These are phyloP conservation scores for Fusarium hostae DNA, from an alignment of 2,329 filamentous ascomycete species.

Conservation along the genomic window DNA sequence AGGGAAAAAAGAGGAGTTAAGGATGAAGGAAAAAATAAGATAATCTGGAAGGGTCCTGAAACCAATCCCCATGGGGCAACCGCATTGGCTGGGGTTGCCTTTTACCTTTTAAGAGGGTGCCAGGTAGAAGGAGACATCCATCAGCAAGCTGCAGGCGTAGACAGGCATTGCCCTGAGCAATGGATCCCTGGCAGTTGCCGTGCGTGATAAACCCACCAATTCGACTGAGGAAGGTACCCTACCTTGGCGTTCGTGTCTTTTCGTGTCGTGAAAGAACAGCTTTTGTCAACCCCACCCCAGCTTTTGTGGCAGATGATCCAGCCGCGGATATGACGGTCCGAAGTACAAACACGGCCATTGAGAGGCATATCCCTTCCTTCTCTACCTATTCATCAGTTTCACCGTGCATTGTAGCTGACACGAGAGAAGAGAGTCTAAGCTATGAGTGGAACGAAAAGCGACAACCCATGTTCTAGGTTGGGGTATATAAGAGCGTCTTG, in stretches of 20 bases:
- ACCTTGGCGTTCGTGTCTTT: not conserved
- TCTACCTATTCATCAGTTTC: constrained; percentile 2
- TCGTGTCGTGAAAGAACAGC: constrained; percentile 16
- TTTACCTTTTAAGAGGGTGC: constrained; percentile 1
- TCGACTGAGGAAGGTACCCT: constrained; percentile 31
- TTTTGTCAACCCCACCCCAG: constrained; percentile 35
- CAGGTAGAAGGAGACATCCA: constrained; percentile 18
- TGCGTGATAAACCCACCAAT: constrained; percentile 29
- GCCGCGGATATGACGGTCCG: constrained; percentile 66
- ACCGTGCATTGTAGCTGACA: constrained; percentile 22
- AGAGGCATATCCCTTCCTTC: constrained; percentile 28
- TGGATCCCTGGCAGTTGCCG: constrained; percentile 22
- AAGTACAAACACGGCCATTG: constrained; percentile 38
- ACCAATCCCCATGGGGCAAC: constrained; percentile 27
- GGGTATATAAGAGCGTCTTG: constrained; percentile 43
- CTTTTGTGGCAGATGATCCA: constrained; percentile 42
- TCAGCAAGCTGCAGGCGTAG: constrained; percentile 23
- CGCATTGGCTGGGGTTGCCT: constrained; percentile 20
- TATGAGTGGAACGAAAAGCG: constrained; percentile 26
- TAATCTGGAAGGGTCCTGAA: constrained; percentile 20
- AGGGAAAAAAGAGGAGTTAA: constrained; percentile 12
- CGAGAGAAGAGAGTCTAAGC: constrained; percentile 33
- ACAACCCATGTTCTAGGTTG: constrained; percentile 29
- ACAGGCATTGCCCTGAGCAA: constrained; percentile 6
- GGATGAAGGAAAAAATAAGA: not conserved